Evolutionary conservation across 805 yeast genomes (phyloP).

Genomic region (Spathaspora hagerdaliae): DNA sequence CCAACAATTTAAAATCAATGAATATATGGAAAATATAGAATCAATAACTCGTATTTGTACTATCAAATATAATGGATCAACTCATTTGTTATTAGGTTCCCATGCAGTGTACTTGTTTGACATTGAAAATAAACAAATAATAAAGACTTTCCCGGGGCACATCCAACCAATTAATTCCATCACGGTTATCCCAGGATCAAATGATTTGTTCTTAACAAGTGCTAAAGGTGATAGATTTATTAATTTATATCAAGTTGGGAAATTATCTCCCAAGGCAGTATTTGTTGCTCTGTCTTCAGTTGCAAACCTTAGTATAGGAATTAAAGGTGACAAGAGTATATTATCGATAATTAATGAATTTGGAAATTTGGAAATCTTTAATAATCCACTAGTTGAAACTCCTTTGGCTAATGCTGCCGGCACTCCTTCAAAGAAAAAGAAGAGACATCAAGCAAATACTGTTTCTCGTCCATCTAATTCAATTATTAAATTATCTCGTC

Average conservation of each 20-base stretch:
- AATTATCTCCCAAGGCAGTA: slow-evolving; percentile 41
- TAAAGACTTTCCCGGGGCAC: slow-evolving; percentile 69
- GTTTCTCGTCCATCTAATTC: slow-evolving; percentile 51
- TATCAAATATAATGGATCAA: slow-evolving; percentile 24
- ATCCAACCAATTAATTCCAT: slow-evolving; percentile 60
- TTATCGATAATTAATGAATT: slow-evolving; percentile 66
- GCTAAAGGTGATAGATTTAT: slow-evolving; percentile 81
- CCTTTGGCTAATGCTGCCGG: slow-evolving; percentile 2
- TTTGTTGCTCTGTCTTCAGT: slow-evolving; percentile 71
- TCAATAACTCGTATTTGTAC: slow-evolving; percentile 28
- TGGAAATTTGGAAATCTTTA: slow-evolving; percentile 71
- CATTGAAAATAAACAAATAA: slow-evolving; percentile 29
- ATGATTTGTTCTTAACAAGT: slow-evolving; percentile 56
- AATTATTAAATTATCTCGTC: slow-evolving; percentile 45
- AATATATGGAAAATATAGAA: slow-evolving; percentile 29
- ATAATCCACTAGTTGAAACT: slow-evolving; percentile 43
- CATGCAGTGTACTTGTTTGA: slow-evolving; percentile 60
- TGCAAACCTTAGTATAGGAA: slow-evolving; percentile 36
- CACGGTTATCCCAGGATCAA: slow-evolving; percentile 28
- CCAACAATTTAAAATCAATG: slow-evolving; percentile 41
- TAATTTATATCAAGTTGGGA: slow-evolving; percentile 56
- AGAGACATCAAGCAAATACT: slow-evolving; percentile 36
- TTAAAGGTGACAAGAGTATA: slow-evolving; percentile 24
- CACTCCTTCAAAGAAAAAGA: slow-evolving; percentile 36
- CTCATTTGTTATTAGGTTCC: slow-evolving; percentile 59